Base-by-base conservation (phyloP, 176 grass and related monocot species). In the Bolboschoenus planiculmis region DNA sequence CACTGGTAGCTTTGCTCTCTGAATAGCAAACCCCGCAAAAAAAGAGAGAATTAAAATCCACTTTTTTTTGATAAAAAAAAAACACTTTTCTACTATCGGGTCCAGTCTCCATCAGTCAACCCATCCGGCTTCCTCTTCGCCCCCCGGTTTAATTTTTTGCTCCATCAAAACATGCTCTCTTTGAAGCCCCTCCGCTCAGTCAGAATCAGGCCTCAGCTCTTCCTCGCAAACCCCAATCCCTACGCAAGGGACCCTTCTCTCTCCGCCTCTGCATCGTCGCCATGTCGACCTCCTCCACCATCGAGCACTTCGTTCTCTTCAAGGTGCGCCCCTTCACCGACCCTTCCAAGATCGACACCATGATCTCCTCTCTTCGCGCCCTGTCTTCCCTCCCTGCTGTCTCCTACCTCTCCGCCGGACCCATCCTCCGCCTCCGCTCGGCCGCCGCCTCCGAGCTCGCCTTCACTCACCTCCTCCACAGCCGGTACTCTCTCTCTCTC, bases 281-380 rank as follows among this genome's bases (percentile, higher is more conserved):
- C 59, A 36, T 81, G 55, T 9, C 91, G 34, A 60, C 86, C 10
- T 34, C 78, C 15, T 42, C 82, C 4, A 44, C 77, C 7, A 43
- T 99, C 72, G 92, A 99, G 92, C 95, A 97, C 81, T 75, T 94
- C 53, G 95, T 97, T 83, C 95, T 97, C 90, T 76, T 97, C 95
- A 94, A 94, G 90, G 68, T 88, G 44, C 87, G 90, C 43, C 84
- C 92, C 30, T 84, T 85, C 64, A 39, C 85, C 2, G 87, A 57
- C 1, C 9, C 84, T 15, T 92, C 90, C 36, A 88, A 87, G 86
- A 81, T 92, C 82, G 86, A 89, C 3, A 86, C 90, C 30, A 87
- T 93, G 89, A 39, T 95, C 48, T 86, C 96, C 39, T 61, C 85
- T 13, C 85, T 98, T 20, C 85, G 89, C 56, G 84, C 87, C 35